Evolutionary conservation across 768 basidiomycete genomes (phyloP).

Genomic region (Jaapia argillacea): DNA sequence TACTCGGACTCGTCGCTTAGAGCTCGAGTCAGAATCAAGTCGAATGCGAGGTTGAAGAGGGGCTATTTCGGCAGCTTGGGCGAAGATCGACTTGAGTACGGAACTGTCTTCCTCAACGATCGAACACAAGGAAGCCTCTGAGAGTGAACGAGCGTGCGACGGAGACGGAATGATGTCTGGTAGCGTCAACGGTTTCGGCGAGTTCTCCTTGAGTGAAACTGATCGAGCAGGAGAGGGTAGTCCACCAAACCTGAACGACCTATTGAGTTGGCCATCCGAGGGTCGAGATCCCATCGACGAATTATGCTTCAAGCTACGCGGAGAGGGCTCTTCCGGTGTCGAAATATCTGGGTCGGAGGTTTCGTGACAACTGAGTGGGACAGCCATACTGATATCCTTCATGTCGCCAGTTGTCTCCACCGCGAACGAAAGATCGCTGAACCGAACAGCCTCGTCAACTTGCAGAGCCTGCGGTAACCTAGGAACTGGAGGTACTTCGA

Average conservation of each 20-base stretch:
- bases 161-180: constrained; percentile 71
- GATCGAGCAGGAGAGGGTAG: constrained; percentile 12
- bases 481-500: constrained; percentile 44
- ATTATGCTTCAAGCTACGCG: too few species aligned
- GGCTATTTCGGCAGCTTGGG: constrained; percentile 31
- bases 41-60: constrained; percentile 22
- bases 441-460: neutral
- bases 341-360: constrained; percentile 20
- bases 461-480: constrained; percentile 26
- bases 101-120: constrained; percentile 38
- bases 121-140: constrained; percentile 28
- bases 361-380: too few species aligned
- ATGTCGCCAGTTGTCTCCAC: neutral
- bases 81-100: constrained; percentile 44
- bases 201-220: constrained; percentile 6
- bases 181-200: constrained; percentile 39
- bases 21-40: constrained; percentile 34
- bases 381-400: constrained; percentile 6
- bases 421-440: too few species aligned
- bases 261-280: constrained; percentile 60
- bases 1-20: constrained; percentile 21
- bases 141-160: constrained; percentile 37
- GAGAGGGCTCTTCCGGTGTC: constrained; percentile 9
- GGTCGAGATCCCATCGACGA: constrained; percentile 30
- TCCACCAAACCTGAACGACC: constrained; percentile 70